Percentiles rank a stretch among this genome's conserved stretches.
These are phyloP conservation scores for Orbilia ellipsospora DNA, from an alignment of 2,329 filamentous ascomycete genomes.

Conservation along the genomic window DNA sequence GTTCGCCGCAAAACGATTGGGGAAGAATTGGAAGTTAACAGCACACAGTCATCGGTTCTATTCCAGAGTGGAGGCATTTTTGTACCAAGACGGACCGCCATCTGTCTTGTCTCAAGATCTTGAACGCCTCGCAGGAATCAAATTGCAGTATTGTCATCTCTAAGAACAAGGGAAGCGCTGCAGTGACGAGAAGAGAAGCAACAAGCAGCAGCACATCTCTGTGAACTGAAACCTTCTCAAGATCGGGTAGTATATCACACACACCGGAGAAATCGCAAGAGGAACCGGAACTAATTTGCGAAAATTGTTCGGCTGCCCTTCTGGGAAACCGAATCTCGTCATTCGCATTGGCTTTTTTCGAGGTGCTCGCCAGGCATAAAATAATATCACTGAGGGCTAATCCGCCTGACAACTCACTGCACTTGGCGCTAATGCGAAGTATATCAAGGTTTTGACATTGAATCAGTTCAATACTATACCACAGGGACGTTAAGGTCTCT, in stretches of 20 bases:
- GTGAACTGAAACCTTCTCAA: slow-evolving; percentile 21
- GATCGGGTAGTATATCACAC: neutral
- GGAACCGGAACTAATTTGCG: slow-evolving; percentile 20
- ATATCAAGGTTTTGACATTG: neutral
- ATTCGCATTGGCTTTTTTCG: slow-evolving; percentile 14
- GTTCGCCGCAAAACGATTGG: slow-evolving; percentile 46
- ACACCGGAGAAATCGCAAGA: neutral
- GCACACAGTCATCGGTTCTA: slow-evolving; percentile 18
- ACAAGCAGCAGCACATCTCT: no score
- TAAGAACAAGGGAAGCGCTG: neutral
- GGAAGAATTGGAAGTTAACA: slow-evolving; percentile 18
- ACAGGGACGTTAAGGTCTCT: no score
- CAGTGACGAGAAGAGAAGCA: neutral
- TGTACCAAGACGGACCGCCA: slow-evolving; percentile 27
- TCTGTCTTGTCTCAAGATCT: slow-evolving; percentile 26
- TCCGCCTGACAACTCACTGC: slow-evolving; percentile 49
- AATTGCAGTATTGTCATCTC: no score
- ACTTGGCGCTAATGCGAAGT: slow-evolving; percentile 54
- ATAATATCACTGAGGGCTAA: slow-evolving; percentile 14
- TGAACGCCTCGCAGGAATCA: no score
- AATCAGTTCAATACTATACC: no score
- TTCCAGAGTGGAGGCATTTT: slow-evolving; percentile 3
- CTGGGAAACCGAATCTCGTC: slow-evolving; percentile 17
- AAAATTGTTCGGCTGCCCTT: slow-evolving; percentile 30
- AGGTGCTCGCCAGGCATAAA: neutral